Evolutionary conservation across 2,329 filamentous ascomycete species (phyloP), one percentile per base, ranked within the genome.

Genomic region (Exophiala sp.): DNA sequence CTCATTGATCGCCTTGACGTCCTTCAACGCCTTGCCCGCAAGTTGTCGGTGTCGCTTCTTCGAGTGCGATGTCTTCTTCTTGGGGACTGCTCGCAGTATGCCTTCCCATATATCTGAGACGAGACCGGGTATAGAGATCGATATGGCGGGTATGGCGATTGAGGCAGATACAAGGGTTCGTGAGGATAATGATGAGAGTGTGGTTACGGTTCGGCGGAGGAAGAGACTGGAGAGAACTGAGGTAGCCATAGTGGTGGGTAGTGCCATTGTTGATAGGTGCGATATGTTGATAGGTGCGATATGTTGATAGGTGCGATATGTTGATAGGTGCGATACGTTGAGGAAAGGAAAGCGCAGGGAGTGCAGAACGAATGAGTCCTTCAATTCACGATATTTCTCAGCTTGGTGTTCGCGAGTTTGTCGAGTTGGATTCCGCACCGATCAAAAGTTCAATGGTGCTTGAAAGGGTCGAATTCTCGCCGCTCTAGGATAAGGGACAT

Each of bases 11-110:
- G 83, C 82, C 60, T 87, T 94, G 54, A 95, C 85, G 69, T 99
- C 94, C 75, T 96, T 89, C 64, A 99, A 73, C 41, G 86, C 92
- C 76, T 99, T 99, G 67, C 94, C 94, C 20, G 91, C 92, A 86
- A 97, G 88, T 69, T 95, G 91, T 66, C 95, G 84, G 68, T 91
- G 86, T 64, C 94, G 83, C 80, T 91, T 96, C 78, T 94, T 96
- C 78, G 89, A 89, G 72, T 99, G 90, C 39, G 92, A 96, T 33
- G 91, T 95, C 82, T 97, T 99, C 78, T 96, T 97, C 81, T 99
- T 99, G 4, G 94, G 94, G 12, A 97, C 94, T 1, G 94, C 94
- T 62, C 86, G 86, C 63, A 99, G 79, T 42, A 99, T 82, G 5
- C 89, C 91, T 63, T 96, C 92, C 92, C 92, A 97, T 65, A 99